Conservation (phyloP, 495 filamentous ascomycete genomes). For the Daldinia vernicosa region DNA sequence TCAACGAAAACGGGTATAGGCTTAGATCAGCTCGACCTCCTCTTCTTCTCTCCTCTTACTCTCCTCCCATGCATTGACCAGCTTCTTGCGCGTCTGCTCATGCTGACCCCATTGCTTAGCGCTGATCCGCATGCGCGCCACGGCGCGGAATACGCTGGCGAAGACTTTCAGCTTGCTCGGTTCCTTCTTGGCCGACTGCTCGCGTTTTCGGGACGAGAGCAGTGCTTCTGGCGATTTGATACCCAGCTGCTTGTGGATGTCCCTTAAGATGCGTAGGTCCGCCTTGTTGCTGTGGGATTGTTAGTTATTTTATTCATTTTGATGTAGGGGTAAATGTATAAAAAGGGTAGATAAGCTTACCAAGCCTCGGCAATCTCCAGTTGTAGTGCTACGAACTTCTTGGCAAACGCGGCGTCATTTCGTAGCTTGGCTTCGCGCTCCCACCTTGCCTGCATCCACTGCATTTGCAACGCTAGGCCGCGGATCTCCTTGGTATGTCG, state of each 20-base stretch:
- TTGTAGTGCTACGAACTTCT: slow-evolving; percentile 80
- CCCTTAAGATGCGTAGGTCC: slow-evolving; percentile 81
- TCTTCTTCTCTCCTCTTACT: slow-evolving; percentile 49
- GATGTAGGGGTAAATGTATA: slow-evolving; percentile 12
- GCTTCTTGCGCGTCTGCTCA: slow-evolving; percentile 49
- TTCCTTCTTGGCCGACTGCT: slow-evolving; percentile 15
- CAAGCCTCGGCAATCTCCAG: slow-evolving; percentile 83
- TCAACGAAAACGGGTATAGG: not conserved
- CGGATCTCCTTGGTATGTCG: slow-evolving; percentile 81
- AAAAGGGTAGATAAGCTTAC: slow-evolving; percentile 63
- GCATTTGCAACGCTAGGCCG: slow-evolving; percentile 86
- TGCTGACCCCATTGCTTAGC: slow-evolving; percentile 53
- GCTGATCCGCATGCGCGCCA: slow-evolving; percentile 54
- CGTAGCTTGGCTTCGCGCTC: slow-evolving; percentile 83
- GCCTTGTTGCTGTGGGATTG: slow-evolving; percentile 78
- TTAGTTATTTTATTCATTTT: slow-evolving; percentile 21
- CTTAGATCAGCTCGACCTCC: not conserved
- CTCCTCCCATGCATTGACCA: slow-evolving; percentile 52
- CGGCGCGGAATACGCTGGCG: slow-evolving; percentile 49
- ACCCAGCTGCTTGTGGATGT: slow-evolving; percentile 66
- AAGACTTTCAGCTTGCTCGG: slow-evolving; percentile 45
- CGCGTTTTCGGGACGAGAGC: slow-evolving; percentile 28
- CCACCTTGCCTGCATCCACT: slow-evolving; percentile 83
- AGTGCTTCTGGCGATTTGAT: slow-evolving; percentile 45
- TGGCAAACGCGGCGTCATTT: slow-evolving; percentile 77